A percentile compares a stretch with the other conserved stretches of the same genome.
phyloP scores from a whole-genome alignment of 108 stramenopile genomes.

The Skeletonema marinoi region DNA sequence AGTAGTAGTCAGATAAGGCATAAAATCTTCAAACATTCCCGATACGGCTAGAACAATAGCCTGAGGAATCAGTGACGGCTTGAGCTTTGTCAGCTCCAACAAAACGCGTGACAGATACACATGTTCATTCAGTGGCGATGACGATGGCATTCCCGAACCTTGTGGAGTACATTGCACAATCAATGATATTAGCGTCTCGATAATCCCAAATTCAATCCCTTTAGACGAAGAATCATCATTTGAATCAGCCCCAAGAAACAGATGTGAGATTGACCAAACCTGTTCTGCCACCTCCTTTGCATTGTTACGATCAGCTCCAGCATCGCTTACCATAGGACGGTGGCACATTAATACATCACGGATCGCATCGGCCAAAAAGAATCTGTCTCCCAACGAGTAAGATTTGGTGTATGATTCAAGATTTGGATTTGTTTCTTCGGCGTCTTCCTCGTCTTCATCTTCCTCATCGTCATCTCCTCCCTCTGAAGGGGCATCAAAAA shows the following conservation, averaged over 20 bases:
- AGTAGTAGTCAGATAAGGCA: constrained; percentile 70
- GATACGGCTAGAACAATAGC: constrained; percentile 71
- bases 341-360: constrained; percentile 80
- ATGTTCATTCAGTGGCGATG: constrained; percentile 42
- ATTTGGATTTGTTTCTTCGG: constrained; percentile 57
- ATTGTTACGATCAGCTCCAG: constrained; percentile 68
- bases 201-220: constrained; percentile 76
- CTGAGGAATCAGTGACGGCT: constrained; percentile 69
- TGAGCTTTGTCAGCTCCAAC: constrained; percentile 76
- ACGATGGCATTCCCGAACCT: constrained; percentile 29
- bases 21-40: constrained; percentile 74
- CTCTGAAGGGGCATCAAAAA: constrained; percentile 72
- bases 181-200: constrained; percentile 73
- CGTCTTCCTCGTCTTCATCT: constrained; percentile 54
- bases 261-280: constrained; percentile 59
- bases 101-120: constrained; percentile 73
- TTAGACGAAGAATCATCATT: constrained; percentile 27
- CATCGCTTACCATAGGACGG: constrained; percentile 60
- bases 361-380: constrained; percentile 70
- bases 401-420: constrained; percentile 59
- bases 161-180: constrained; percentile 60
- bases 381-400: constrained; percentile 74
- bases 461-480: constrained; percentile 69
- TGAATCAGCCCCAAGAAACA: constrained; percentile 32
- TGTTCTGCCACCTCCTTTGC: constrained; percentile 80